Base-by-base conservation (phyloP, 306 rosid species). In the Rubus parviflorus region DNA sequence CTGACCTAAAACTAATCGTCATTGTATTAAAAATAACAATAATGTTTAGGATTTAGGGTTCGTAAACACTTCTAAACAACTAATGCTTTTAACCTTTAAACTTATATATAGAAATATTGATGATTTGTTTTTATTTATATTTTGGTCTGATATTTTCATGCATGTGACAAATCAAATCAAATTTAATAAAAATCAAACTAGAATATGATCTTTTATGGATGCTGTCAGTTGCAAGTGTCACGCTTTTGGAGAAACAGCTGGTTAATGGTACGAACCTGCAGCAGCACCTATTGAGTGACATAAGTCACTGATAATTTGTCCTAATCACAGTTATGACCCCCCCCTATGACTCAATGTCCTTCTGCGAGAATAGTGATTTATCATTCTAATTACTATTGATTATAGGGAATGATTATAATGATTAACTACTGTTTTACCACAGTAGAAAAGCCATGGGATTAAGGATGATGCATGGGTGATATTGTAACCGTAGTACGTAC, bases 401-500 rank as follows among this genome's bases (percentile, higher is more conserved):
- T n/a, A n/a, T n/a, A n/a, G n/a, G n/a, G n/a, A n/a, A n/a, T 60
- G 15, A 22, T 22, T 30, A 0, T 4, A 61, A 61, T 61, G 67
- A 61, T 61, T 61, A 61, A 61, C 67, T 61, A 25, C 67, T 61
- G 67, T 30, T 52, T 53, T 53, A 72, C 75, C 22, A 54, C 67
- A 73, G 66, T 73, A 42, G 20, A 42, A 23, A 41, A 41, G 63
- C 14, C 37, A 20, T 17, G 7, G 19, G 8, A 4, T 42, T 5
- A 42, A 60, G 65, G 8, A 56, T 20, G 16, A 30, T 30, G 35
- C 35, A 30, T 30, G 35, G 35, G 35, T 30, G 30, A 30, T 30
- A 42, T 13, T 48, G 23, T 60, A 60, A 60, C 66, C 40, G 6
- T 10, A 1, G 25, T 22, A 30, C 22, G 61, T 62, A 91, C 98